These are phyloP conservation scores for Recurvomyces mirabilis DNA, from an alignment of 495 filamentous ascomycete species.

Conservation along the genomic window DNA sequence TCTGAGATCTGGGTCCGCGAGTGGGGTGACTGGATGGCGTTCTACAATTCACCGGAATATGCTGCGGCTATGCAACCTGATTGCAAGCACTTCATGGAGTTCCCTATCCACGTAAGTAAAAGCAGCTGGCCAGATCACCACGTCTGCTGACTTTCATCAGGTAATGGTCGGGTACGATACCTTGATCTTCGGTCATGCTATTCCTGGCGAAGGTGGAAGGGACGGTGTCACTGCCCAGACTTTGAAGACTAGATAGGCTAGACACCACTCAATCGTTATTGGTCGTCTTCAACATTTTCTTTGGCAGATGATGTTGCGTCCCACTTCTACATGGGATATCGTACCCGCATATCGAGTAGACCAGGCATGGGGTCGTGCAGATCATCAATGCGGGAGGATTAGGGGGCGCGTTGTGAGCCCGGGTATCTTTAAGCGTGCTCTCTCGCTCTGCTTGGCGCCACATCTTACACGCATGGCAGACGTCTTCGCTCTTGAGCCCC, in stretches of 20 bases:
- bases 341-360: no score
- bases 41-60: slow-evolving; percentile 19
- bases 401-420: no score
- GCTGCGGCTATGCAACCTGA: slow-evolving; percentile 18
- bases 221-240: slow-evolving; percentile 7
- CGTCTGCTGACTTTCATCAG: background rate
- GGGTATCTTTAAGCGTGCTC: no score
- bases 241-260: slow-evolving; percentile 3
- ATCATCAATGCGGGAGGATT: no score
- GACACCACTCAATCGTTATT: background rate
- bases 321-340: no score
- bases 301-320: no score
- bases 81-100: slow-evolving; percentile 24
- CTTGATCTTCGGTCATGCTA: slow-evolving; percentile 5
- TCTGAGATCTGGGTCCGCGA: slow-evolving; percentile 25
- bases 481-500: no score
- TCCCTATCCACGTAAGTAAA: slow-evolving; percentile 12
- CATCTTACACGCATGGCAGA: no score
- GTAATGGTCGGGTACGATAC: slow-evolving; percentile 24
- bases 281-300: no score
- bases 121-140: background rate
- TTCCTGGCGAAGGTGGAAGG: slow-evolving; percentile 8
- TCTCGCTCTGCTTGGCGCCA: no score
- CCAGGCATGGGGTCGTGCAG: no score
- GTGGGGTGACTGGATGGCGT: slow-evolving; percentile 26